A percentile compares a stretch with the other conserved stretches of the same genome.
These are phyloP conservation scores for Nemania bipapillata DNA, from an alignment of 2,329 filamentous ascomycete genomes.

Conservation along the genomic window DNA sequence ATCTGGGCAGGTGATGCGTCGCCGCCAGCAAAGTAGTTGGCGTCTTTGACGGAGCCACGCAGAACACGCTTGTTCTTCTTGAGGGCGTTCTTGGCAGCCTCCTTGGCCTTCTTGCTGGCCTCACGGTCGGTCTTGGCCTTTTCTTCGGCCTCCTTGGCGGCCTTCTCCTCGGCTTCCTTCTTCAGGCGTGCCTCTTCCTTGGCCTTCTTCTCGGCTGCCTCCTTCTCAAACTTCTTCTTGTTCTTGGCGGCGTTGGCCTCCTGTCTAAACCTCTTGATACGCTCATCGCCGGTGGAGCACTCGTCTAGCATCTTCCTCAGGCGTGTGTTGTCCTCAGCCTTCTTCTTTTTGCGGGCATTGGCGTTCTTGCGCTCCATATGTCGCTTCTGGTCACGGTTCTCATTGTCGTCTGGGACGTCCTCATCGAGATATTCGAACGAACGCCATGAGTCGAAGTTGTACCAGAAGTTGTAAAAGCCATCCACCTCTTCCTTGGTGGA, in stretches of 20 bases:
- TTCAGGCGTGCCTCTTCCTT: constrained; percentile 85
- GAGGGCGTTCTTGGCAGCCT: constrained; percentile 96
- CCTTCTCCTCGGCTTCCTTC: constrained; percentile 84
- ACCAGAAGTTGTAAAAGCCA: constrained; percentile 99
- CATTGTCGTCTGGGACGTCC: constrained; percentile 98
- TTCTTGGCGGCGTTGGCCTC: constrained; percentile 93
- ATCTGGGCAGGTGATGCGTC: constrained; percentile 80
- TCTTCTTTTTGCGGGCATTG: constrained; percentile 98
- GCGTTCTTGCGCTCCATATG: constrained; percentile 98
- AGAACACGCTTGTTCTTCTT: constrained; percentile 99
- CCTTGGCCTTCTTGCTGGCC: constrained; percentile 93
- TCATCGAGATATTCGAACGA: constrained; percentile 98
- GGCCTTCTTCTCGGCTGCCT: constrained; percentile 88
- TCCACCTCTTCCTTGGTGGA: constrained; percentile 90
- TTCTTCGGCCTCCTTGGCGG: constrained; percentile 84
- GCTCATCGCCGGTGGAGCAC: constrained; percentile 83
- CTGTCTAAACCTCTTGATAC: constrained; percentile 97
- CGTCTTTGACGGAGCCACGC: constrained; percentile 92
- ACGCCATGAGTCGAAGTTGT: constrained; percentile 98
- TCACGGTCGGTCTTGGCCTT: constrained; percentile 86
- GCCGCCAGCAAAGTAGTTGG: constrained; percentile 87
- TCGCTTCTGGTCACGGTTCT: constrained; percentile 98
- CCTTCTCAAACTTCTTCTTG: constrained; percentile 89
- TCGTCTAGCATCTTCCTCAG: constrained; percentile 91
- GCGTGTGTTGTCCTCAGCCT: constrained; percentile 95